A percentile compares a stretch with the other conserved stretches of the same genome.
phyloP scores from a whole-genome alignment of 306 rosid species.

The cucumber (Cucumis sativus) region DNA sequence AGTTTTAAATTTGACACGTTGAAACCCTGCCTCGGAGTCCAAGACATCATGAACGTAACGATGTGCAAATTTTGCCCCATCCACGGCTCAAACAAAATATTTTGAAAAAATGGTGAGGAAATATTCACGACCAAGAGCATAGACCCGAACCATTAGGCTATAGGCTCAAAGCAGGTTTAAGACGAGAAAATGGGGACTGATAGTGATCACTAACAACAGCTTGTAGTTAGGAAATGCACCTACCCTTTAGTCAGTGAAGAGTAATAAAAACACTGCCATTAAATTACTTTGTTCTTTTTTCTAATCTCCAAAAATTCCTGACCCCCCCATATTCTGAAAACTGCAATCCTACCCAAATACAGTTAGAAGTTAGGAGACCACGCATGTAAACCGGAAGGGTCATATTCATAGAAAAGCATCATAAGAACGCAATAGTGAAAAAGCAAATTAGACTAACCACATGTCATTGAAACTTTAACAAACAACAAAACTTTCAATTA shows the following conservation, averaged over 20 bases:
- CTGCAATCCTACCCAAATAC: not conserved
- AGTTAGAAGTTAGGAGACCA: not conserved
- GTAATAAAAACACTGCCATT: not conserved
- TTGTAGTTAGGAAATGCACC: not conserved
- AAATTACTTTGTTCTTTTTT: not conserved
- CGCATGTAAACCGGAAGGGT: not conserved
- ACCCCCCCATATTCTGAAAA: not conserved
- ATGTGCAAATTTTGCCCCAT: not conserved
- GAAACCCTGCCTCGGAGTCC: not conserved
- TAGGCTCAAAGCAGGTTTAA: not conserved
- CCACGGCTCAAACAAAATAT: not conserved
- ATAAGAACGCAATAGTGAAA: not conserved
- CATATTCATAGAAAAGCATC: not conserved
- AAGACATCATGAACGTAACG: not conserved
- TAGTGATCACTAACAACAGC: not conserved
- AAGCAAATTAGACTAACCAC: not conserved
- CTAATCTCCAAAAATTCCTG: not conserved
- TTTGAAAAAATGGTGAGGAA: not conserved
- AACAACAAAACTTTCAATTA: not conserved
- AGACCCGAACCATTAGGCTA: not conserved
- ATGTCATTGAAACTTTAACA: not conserved
- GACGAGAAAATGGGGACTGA: not conserved
- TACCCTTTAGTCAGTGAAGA: not conserved
- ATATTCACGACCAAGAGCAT: not conserved
- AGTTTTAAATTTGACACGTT: not conserved